phyloP scores from a whole-genome alignment of 345 rosid genomes.

The Microthlaspi erraticum region DNA sequence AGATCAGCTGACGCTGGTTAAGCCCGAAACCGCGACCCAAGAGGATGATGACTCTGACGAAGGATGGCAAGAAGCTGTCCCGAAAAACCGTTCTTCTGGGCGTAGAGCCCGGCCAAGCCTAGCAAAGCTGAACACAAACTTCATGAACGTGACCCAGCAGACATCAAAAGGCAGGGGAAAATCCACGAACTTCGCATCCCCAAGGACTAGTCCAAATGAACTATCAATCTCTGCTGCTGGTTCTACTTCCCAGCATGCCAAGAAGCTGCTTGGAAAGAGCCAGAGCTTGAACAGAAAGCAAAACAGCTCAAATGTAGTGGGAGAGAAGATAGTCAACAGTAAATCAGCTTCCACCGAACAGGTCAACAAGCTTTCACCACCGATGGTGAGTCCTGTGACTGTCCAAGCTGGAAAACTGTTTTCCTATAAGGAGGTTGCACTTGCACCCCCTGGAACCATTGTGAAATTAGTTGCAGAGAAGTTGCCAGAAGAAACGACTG shows the following conservation, averaged over 20 bases:
- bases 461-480: slow-evolving; percentile 85
- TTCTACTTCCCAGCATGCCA: slow-evolving; percentile 53
- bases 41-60: slow-evolving; percentile 79
- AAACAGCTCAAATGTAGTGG: slow-evolving; percentile 47
- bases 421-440: slow-evolving; percentile 98
- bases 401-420: slow-evolving; percentile 85
- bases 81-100: slow-evolving; percentile 74
- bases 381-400: slow-evolving; percentile 57
- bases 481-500: slow-evolving; percentile 57
- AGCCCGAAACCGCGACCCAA: slow-evolving; percentile 44
- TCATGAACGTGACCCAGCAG: slow-evolving; percentile 66
- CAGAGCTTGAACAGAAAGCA: slow-evolving; percentile 77
- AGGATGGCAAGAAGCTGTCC: slow-evolving; percentile 99
- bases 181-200: slow-evolving; percentile 64
- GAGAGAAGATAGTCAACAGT: slow-evolving; percentile 52
- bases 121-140: slow-evolving; percentile 89
- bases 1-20: slow-evolving; percentile 46
- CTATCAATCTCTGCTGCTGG: slow-evolving; percentile 49
- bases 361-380: slow-evolving; percentile 52
- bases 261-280: slow-evolving; percentile 70
- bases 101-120: slow-evolving; percentile 83
- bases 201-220: slow-evolving; percentile 58
- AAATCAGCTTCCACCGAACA: slow-evolving; percentile 65
- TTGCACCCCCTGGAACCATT: slow-evolving; percentile 96
- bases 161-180: slow-evolving; percentile 75